Evolutionary conservation across 164 flowering plant species (phyloP), one percentile per base, ranked within the genome.

Genomic region (Nelumbo lutea): DNA sequence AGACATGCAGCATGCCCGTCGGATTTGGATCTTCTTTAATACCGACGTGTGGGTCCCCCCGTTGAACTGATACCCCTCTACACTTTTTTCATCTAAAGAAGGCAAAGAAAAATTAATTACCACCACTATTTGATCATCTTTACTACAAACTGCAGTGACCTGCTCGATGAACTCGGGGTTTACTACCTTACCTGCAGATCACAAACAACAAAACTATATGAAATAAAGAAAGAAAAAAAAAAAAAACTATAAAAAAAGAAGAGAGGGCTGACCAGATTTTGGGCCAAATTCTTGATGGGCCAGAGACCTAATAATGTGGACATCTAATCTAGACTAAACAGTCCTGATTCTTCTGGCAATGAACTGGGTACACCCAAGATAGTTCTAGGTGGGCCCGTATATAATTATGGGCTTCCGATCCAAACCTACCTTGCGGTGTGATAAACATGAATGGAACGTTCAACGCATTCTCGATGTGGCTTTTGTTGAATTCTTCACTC

Each of bases 401-500:
- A 27, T n/a, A n/a, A n/a, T 27, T 27, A 27, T 27, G 27, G 27
- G 27, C 27, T 27, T 27, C 27, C 27, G 27, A 27, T 58, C 11
- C 2, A 48, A 27, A 10, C 27, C 41, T 71, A 79, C 83, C 84
- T 78, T 79, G 78, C 69, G 65, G 56, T 1, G 86, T 77, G 39
- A 39, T 46, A 71, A 83, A 80, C 84, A 85, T 70, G 77, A 80
- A 85, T 61, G 87, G 87, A 69, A 81, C 76, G 62, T 83, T 82
- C 66, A 83, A 11, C 6, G 87, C 87, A 39, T 76, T 63, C 15
- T 80, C 83, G 41, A 83, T 64, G 72, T 83, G 90, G 51, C 87
- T 75, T 67, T 78, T 78, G 44, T 78, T 68, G 75, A 70, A 81
- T 66, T 83, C 87, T 64, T 83, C 82, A 1, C 1, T 11, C 8